These are phyloP conservation scores for Diaporthe nobilis DNA, from an alignment of 2,329 filamentous ascomycete species.

Conservation along the genomic window DNA sequence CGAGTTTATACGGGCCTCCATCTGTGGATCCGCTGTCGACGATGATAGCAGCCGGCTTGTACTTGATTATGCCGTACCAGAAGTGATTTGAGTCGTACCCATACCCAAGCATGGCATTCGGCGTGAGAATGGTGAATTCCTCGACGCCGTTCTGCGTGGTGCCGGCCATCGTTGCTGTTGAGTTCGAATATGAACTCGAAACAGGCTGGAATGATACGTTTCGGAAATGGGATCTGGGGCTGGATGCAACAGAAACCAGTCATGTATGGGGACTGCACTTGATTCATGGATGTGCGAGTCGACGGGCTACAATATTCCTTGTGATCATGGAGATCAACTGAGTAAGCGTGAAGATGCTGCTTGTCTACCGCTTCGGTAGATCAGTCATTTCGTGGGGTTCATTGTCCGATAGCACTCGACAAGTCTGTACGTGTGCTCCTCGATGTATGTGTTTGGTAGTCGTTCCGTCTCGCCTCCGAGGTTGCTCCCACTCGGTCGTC, in stretches of 20 bases:
- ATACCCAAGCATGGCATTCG: constrained; percentile 48
- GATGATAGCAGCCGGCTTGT: constrained; percentile 43
- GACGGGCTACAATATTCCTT: neutral
- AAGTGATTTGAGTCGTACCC: constrained; percentile 45
- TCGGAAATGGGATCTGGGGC: neutral
- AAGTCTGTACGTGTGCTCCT: neutral
- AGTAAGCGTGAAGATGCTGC: neutral
- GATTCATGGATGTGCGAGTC: neutral
- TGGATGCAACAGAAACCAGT: too few relatives aligned
- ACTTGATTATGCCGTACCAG: constrained; percentile 12
- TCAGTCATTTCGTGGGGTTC: neutral
- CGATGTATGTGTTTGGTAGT: neutral
- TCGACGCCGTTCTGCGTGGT: neutral
- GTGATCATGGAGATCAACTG: neutral
- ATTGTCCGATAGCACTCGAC: neutral
- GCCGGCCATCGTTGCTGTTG: neutral
- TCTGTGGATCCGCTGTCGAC: constrained; percentile 48
- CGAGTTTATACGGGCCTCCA: constrained; percentile 46
- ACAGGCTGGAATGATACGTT: too few relatives aligned
- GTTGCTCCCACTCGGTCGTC: neutral
- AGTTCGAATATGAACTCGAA: neutral
- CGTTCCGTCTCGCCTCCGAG: neutral
- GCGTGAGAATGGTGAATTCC: constrained; percentile 44
- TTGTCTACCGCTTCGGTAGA: neutral
- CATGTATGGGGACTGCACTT: neutral